phyloP scores from a whole-genome alignment of 805 yeast species.

The Lachancea waltii region DNA sequence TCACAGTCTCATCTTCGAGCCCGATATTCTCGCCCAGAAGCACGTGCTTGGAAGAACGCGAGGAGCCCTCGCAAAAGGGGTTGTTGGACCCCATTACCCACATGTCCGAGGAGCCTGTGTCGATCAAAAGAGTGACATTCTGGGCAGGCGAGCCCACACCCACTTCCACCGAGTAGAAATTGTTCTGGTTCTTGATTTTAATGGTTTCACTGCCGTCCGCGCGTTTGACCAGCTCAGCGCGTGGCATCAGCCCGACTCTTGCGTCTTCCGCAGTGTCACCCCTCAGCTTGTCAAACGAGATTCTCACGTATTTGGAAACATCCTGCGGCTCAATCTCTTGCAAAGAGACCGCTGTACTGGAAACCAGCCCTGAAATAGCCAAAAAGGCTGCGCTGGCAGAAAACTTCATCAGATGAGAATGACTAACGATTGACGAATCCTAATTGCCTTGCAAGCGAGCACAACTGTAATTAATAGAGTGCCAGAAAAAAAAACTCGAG shows the following conservation, averaged over 20 bases:
- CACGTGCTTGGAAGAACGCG: constrained; percentile 1
- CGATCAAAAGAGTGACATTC: constrained; percentile 51
- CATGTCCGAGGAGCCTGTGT: constrained; percentile 71
- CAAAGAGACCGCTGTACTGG: not conserved
- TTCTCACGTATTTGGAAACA: constrained; percentile 3
- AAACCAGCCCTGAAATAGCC: not conserved
- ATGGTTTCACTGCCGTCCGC: constrained; percentile 30
- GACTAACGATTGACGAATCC: no score
- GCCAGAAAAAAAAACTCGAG: no score
- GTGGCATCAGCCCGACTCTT: constrained; percentile 8
- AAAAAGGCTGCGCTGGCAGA: no score
- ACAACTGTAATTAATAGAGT: no score
- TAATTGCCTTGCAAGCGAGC: no score
- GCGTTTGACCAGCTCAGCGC: constrained; percentile 19
- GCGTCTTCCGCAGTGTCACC: constrained; percentile 20
- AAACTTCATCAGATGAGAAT: no score
- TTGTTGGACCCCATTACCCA: constrained; percentile 51
- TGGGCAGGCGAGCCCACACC: constrained; percentile 54
- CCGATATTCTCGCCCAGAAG: not conserved
- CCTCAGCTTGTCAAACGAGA: constrained; percentile 21
- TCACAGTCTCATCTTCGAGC: not conserved
- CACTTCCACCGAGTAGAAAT: constrained; percentile 42
- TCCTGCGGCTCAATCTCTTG: not conserved
- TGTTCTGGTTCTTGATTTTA: constrained; percentile 34
- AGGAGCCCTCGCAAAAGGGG: constrained; percentile 35